These are phyloP conservation scores for Rosa persica DNA, from an alignment of 306 rosid species.

Conservation along the genomic window DNA sequence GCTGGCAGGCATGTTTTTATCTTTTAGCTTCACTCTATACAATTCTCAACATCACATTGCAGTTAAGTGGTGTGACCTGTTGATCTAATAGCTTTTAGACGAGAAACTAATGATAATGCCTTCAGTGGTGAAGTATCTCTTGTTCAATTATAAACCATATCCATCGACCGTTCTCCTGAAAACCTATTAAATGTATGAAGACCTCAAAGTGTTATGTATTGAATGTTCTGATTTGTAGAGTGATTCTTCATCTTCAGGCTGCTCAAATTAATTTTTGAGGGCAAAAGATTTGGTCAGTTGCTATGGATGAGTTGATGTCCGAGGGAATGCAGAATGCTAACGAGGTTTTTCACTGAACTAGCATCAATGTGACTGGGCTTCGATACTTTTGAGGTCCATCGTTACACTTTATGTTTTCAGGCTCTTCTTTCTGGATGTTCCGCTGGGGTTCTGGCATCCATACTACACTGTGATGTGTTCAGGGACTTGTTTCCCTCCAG, in stretches of 20 bases:
- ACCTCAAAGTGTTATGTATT: background rate
- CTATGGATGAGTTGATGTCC: constrained; percentile 72
- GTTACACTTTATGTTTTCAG: constrained; percentile 36
- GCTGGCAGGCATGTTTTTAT: background rate
- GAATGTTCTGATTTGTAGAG: constrained; percentile 21
- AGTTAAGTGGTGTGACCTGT: background rate
- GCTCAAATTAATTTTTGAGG: constrained; percentile 79
- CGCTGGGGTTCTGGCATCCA: constrained; percentile 91
- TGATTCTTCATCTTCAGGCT: constrained; percentile 48
- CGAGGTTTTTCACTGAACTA: constrained; percentile 50
- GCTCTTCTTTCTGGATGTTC: constrained; percentile 93
- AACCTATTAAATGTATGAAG: background rate
- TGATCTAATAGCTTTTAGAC: background rate
- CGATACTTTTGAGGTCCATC: constrained; percentile 12
- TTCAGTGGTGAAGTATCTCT: background rate
- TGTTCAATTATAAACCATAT: background rate
- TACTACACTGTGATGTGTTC: constrained; percentile 85
- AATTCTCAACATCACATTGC: background rate
- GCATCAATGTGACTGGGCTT: constrained; percentile 5
- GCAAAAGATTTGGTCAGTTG: constrained; percentile 79
- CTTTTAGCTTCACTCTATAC: background rate
- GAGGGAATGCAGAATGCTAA: constrained; percentile 72
- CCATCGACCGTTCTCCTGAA: background rate
- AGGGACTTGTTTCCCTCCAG: constrained; percentile 51
- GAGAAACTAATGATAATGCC: background rate